Conservation (phyloP, 257 asterid species). For the Nicotiana tabacum region DNA sequence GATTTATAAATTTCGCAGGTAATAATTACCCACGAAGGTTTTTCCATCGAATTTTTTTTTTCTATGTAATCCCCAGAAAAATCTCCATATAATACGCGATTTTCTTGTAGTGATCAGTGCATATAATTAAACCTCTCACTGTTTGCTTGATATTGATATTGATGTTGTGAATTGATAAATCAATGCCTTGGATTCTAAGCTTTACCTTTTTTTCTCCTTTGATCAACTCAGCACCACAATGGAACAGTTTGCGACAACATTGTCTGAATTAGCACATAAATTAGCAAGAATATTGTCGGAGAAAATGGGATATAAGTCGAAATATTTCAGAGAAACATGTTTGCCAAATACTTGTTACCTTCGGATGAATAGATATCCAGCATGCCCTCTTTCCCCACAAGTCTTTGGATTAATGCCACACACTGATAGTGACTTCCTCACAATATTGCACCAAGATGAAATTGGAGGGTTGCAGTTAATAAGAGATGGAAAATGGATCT, state of each 20-base stretch:
- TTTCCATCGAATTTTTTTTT: too few species aligned
- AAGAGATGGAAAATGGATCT: slow-evolving; percentile 69
- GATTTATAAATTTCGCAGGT: too few species aligned
- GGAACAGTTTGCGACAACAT: slow-evolving; percentile 46
- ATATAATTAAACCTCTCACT: too few species aligned
- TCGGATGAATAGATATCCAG: slow-evolving; percentile 73
- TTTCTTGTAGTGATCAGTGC: too few species aligned
- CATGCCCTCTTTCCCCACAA: slow-evolving; percentile 45
- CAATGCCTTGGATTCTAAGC: not conserved
- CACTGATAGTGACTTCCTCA: slow-evolving; percentile 83
- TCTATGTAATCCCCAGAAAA: too few species aligned
- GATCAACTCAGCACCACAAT: slow-evolving; percentile 47
- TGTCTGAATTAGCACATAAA: slow-evolving; percentile 50
- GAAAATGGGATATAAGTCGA: slow-evolving; percentile 42
- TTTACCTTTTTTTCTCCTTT: not conserved
- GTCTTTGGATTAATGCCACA: slow-evolving; percentile 71
- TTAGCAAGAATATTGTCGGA: slow-evolving; percentile 61
- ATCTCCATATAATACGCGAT: too few species aligned
- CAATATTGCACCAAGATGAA: slow-evolving; percentile 68
- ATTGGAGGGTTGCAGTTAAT: slow-evolving; percentile 80
- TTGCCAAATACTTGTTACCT: slow-evolving; percentile 56
- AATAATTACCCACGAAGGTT: too few species aligned
- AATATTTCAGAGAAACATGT: slow-evolving; percentile 50
- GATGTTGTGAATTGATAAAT: too few species aligned
- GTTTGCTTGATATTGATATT: too few species aligned